phyloP scores from a whole-genome alignment of 148 eudicot species.

The Selenicereus undatus region DNA sequence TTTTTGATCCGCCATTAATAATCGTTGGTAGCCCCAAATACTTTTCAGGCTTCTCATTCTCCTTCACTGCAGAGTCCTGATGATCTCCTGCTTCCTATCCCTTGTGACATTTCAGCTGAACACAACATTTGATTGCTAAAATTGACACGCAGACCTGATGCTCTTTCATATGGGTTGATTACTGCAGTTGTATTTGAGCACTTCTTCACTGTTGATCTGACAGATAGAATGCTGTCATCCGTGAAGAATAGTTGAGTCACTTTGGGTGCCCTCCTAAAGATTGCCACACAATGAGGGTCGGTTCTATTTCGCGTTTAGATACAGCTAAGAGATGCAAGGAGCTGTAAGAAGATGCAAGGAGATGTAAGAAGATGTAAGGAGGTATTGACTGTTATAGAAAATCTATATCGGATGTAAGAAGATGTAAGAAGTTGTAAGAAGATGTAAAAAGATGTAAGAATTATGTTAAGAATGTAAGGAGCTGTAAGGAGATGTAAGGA shows the following conservation, averaged over 20 bases:
- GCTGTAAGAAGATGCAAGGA: no score
- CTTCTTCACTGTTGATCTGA: background rate
- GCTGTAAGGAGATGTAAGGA: no score
- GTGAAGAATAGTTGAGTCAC: background rate
- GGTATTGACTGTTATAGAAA: no score
- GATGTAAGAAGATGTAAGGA: no score
- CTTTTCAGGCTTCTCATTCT: background rate
- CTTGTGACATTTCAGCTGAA: background rate
- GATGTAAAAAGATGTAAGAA: no score
- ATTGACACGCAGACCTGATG: background rate
- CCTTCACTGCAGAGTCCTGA: background rate
- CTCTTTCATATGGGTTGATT: background rate
- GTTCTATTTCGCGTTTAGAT: no score
- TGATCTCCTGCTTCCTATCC: background rate
- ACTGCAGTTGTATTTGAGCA: background rate
- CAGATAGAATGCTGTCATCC: background rate
- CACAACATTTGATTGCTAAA: background rate
- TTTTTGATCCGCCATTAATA: background rate
- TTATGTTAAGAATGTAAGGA: no score
- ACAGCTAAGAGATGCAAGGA: no score
- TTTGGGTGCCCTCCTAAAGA: background rate
- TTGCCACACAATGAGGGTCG: background rate
- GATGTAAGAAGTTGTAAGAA: no score
- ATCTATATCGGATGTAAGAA: no score
- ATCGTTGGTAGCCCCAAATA: background rate